These are phyloP conservation scores for Aureobasidium sp. DNA, from an alignment of 2,329 filamentous ascomycete genomes.

Conservation along the genomic window DNA sequence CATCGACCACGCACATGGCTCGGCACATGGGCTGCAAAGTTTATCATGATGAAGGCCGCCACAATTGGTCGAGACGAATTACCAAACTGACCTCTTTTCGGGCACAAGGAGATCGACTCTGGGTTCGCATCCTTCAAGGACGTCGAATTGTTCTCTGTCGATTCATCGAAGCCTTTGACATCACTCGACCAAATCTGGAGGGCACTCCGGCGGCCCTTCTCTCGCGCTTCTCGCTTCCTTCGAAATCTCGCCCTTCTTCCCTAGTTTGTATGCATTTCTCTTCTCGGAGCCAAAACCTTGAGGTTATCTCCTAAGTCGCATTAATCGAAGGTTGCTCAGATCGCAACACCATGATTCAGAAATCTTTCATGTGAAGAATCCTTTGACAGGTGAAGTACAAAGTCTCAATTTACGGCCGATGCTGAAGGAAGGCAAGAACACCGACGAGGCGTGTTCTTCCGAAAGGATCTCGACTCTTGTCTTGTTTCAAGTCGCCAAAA, in stretches of 20 bases:
- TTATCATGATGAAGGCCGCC: neutral
- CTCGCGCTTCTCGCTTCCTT: neutral
- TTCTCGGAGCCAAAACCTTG: neutral
- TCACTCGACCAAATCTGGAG: constrained; percentile 2
- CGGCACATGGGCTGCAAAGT: neutral
- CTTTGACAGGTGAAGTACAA: neutral
- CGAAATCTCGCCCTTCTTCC: neutral
- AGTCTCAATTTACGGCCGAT: neutral
- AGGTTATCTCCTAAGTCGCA: neutral
- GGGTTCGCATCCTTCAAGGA: neutral
- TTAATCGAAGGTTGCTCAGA: neutral
- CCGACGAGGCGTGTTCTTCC: neutral
- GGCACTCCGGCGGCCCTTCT: neutral
- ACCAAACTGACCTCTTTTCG: neutral
- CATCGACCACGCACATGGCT: neutral
- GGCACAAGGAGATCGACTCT: neutral
- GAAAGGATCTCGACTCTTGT: neutral
- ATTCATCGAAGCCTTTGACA: constrained; percentile 7
- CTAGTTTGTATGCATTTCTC: neutral
- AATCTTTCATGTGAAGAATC: neutral
- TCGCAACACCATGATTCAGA: neutral
- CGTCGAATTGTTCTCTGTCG: neutral
- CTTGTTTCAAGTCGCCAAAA: constrained; percentile 1
- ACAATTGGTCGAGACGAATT: neutral
- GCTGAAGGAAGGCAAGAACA: neutral